Percentiles rank a stretch among this genome's conserved stretches.
phyloP scores from a whole-genome alignment of 2,329 filamentous ascomycete species.

The Cercospora berteroae region DNA sequence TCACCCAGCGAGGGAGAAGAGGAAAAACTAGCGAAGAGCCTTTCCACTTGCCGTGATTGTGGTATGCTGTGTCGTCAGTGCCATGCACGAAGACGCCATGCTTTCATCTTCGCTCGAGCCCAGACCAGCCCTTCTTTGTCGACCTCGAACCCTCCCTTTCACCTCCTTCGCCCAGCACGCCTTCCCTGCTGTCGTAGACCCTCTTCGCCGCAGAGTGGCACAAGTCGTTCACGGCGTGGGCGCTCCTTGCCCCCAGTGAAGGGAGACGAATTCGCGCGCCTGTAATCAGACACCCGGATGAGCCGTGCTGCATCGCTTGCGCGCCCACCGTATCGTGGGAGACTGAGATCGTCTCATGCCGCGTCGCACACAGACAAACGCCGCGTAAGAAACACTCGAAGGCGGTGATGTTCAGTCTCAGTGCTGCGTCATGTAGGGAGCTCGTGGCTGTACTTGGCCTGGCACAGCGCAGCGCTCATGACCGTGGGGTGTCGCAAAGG shows the following conservation, averaged over 20 bases:
- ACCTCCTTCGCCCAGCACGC: neutral
- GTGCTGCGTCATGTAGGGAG: constrained; percentile 1
- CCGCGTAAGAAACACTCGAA: neutral
- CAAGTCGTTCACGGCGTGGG: neutral
- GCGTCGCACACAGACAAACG: neutral
- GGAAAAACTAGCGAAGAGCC: neutral
- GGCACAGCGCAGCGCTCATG: neutral
- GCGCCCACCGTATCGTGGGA: neutral
- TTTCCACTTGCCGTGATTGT: neutral
- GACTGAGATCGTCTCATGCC: neutral
- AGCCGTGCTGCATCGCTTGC: constrained; percentile 1
- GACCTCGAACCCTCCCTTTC: neutral
- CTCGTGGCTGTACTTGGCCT: neutral
- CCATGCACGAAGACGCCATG: neutral
- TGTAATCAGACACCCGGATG: neutral
- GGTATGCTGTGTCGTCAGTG: constrained; percentile 5
- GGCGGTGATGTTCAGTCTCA: neutral
- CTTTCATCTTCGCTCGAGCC: neutral
- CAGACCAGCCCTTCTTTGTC: constrained; percentile 4
- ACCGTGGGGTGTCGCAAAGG: neutral
- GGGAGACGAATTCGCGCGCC: neutral
- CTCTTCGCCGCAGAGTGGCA: neutral
- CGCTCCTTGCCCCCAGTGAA: neutral
- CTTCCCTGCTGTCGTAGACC: neutral
- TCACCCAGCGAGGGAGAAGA: neutral